Evolutionary conservation across 192 early-diverging fungal genomes (phyloP).

Genomic region (Podila verticillata): DNA sequence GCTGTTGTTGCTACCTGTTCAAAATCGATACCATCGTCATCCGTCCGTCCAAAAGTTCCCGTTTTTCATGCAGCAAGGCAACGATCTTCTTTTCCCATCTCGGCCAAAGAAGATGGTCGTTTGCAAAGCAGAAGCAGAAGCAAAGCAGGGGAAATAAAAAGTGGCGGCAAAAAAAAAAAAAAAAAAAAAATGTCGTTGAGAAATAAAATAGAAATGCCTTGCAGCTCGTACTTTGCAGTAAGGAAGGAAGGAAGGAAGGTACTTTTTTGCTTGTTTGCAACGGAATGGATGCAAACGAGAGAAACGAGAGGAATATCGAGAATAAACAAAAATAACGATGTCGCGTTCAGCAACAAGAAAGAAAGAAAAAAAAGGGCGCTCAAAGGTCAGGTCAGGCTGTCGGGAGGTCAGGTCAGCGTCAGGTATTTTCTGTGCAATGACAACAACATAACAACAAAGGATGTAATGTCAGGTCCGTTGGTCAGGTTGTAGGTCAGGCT

Average conservation of each 20-base stretch:
- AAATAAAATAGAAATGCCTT: not conserved
- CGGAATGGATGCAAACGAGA: slow-evolving; percentile 3
- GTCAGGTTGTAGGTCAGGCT: slow-evolving; percentile 3
- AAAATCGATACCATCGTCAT: too few species aligned
- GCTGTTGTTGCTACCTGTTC: too few species aligned
- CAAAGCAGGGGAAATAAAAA: slow-evolving; percentile 26
- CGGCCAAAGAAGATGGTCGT: too few species aligned
- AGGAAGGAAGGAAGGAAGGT: too few species aligned
- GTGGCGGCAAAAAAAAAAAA: slow-evolving; percentile 17
- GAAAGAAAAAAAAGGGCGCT: not conserved
- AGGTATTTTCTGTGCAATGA: not conserved
- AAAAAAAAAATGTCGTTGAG: not conserved
- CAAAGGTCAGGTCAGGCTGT: not conserved
- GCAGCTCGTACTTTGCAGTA: too few species aligned
- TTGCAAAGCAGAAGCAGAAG: slow-evolving; percentile 12
- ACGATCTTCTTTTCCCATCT: too few species aligned
- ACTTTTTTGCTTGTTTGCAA: too few species aligned
- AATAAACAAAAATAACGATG: not conserved
- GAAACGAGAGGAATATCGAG: slow-evolving; percentile 1
- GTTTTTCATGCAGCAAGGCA: not conserved
- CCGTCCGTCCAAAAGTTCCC: too few species aligned
- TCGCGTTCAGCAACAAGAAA: too few species aligned
- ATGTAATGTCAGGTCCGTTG: too few species aligned
- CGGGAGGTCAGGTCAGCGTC: not conserved
- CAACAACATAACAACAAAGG: too few species aligned